A percentile compares a stretch with the other conserved stretches of the same genome.
These are phyloP conservation scores for Pachyrhizus erosus DNA, from an alignment of 306 rosid species.

Conservation along the genomic window DNA sequence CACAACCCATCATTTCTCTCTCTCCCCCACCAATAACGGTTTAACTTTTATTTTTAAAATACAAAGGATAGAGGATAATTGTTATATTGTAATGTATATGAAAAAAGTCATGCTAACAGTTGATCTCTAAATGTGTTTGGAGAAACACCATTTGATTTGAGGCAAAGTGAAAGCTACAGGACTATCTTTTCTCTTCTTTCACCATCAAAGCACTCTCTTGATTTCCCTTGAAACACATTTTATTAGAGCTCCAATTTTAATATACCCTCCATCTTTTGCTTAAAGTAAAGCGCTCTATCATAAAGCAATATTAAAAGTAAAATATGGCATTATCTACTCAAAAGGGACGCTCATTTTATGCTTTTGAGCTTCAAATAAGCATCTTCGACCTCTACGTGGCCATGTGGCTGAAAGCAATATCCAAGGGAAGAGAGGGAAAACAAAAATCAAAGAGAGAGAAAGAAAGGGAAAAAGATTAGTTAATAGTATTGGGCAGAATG, in stretches of 20 bases:
- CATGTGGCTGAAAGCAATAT: slow-evolving; percentile 93
- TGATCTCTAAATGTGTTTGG: slow-evolving; percentile 46
- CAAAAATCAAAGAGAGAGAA: slow-evolving; percentile 26
- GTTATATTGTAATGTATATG: slow-evolving; percentile 13
- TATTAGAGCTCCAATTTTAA: slow-evolving; percentile 50
- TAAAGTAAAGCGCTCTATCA: slow-evolving; percentile 84
- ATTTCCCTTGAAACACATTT: slow-evolving; percentile 52
- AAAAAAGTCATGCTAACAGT: slow-evolving; percentile 46
- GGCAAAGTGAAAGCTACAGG: slow-evolving; percentile 58
- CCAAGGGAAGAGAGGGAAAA: slow-evolving; percentile 49
- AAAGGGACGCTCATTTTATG: slow-evolving; percentile 92
- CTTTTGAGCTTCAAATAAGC: slow-evolving; percentile 91
- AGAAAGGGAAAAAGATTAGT: slow-evolving; percentile 40
- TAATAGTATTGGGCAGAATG: slow-evolving; percentile 63
- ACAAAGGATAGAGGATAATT: slow-evolving; percentile 45
- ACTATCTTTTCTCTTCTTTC: slow-evolving; percentile 59
- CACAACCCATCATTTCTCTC: slow-evolving; percentile 52
- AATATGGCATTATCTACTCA: slow-evolving; percentile 99
- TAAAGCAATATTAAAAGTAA: slow-evolving; percentile 92
- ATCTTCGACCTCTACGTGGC: slow-evolving; percentile 85
- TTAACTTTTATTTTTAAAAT: slow-evolving; percentile 44
- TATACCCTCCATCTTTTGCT: slow-evolving; percentile 61
- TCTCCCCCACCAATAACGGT: slow-evolving; percentile 62
- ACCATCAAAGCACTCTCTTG: slow-evolving; percentile 45
- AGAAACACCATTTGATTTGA: slow-evolving; percentile 51